Base-by-base conservation (phyloP, 306 rosid species). In the Datisca glomerata region DNA sequence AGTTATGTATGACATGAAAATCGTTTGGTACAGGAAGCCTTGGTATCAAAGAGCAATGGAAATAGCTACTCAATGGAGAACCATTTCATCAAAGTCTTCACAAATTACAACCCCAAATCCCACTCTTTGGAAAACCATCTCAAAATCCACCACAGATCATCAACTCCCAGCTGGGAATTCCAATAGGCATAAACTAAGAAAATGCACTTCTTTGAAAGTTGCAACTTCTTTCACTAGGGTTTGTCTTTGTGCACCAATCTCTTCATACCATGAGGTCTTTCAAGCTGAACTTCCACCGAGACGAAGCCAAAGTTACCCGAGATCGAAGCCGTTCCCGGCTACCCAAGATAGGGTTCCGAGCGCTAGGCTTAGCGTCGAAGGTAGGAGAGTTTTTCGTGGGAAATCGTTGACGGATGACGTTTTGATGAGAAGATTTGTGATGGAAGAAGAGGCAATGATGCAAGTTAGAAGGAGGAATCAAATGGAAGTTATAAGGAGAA, bases 391-490 rank as follows among this genome's bases (percentile, higher is more conserved):
- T 3, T 89, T 89, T 49, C 59, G 97, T 17, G 97, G 97, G 2
- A 89, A 83, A 34, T 89, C 97, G 3, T 63, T 89, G 67, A 89
- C 72, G 0, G 97, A 89, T 34, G 94, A 89, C 57, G 97, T 83
- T 42, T 68, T 83, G 33, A 89, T 89, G 97, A 75, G 93, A 19
- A 65, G 94, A 34, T 89, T 89, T 67, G 93, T 89, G 3, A 66
- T 80, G 28, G 93, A 74, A 71, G 97, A 89, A 65, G 95, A 83
- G 49, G 97, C 97, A 14, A 89, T 77, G 97, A 76, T 76, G 93
- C 93, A 87, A n/a, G 59, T 81, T 48, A 74, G 85, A 16, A 79
- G 86, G 61, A 76, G 83, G 53, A 89, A 83, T 49, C 81, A 89
- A 61, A 80, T 89, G 93, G 97, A 83, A 47, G 79, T 80, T 14